Conservation (phyloP, 345 rosid species). For the Pelargonium nanum region DNA sequence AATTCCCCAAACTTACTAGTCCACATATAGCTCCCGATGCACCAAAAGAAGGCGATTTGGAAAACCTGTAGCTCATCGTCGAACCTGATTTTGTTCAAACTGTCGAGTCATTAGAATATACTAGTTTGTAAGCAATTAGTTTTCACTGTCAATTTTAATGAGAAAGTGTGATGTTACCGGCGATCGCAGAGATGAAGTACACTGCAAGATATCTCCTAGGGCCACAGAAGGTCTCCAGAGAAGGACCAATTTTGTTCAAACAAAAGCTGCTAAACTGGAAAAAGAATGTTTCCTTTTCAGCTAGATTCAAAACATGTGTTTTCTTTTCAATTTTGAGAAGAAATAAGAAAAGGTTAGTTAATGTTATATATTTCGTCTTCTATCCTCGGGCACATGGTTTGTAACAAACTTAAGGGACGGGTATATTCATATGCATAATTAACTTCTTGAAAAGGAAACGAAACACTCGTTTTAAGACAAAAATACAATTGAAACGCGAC, state of each 20-base stretch:
- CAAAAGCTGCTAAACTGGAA: slow-evolving; percentile 84
- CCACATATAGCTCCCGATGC: slow-evolving; percentile 93
- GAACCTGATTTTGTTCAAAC: slow-evolving; percentile 54
- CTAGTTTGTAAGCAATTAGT: no score
- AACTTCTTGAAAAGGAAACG: no score
- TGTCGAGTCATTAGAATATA: slow-evolving; percentile 25
- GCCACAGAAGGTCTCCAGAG: slow-evolving; percentile 59
- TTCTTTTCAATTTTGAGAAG: no score
- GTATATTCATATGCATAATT: no score
- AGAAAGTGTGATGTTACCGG: slow-evolving; percentile 49
- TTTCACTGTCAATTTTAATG: slow-evolving; percentile 6
- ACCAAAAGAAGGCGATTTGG: slow-evolving; percentile 72
- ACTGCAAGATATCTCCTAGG: slow-evolving; percentile 67
- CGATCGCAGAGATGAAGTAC: slow-evolving; percentile 65
- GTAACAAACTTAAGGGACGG: no score
- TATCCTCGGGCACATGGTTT: no score
- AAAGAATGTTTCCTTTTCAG: slow-evolving; percentile 11
- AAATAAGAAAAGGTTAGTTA: no score
- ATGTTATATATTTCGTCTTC: no score
- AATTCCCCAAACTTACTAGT: slow-evolving; percentile 68
- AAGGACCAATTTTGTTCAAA: slow-evolving; percentile 78
- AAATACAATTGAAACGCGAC: no score
- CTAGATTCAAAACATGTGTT: slow-evolving; percentile 2
- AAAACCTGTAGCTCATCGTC: slow-evolving; percentile 56
- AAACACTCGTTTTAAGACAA: no score